Percentiles rank a stretch among this genome's conserved stretches.
These are phyloP conservation scores for Thecaphora frezii DNA, from an alignment of 1,284 basidiomycete species.

Conservation along the genomic window DNA sequence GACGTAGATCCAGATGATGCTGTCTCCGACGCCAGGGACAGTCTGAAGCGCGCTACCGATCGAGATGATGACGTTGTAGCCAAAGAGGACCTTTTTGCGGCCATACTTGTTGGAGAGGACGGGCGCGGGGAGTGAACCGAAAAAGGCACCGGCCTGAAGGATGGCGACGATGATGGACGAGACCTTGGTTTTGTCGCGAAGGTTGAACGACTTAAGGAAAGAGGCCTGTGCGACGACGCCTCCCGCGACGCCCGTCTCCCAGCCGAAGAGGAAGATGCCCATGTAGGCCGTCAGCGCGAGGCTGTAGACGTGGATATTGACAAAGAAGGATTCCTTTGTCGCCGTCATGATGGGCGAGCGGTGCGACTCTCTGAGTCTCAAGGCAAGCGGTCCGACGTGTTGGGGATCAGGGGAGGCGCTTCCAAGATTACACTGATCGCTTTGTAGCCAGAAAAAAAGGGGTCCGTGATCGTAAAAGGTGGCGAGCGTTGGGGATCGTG, in stretches of 20 bases:
- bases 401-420: no score
- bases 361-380: no score
- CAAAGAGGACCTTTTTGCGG: constrained; percentile 7
- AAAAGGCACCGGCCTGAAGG: constrained; percentile 11
- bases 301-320: constrained; percentile 49
- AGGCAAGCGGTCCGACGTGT: no score
- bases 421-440: no score
- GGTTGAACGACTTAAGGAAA: constrained; percentile 69
- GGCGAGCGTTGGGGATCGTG: no score
- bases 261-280: constrained; percentile 78
- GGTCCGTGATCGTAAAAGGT: no score
- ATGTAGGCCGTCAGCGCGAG: constrained; percentile 73
- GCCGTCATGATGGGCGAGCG: no score
- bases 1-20: constrained; percentile 3
- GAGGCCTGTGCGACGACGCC: constrained; percentile 69
- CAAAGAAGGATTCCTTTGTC: constrained; percentile 3
- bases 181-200: constrained; percentile 61
- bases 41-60: constrained; percentile 5
- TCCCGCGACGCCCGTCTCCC: constrained; percentile 68
- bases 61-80: constrained; percentile 3
- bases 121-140: constrained; percentile 5
- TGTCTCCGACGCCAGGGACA: constrained; percentile 2
- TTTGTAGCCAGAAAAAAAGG: no score
- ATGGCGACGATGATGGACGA: constrained; percentile 8
- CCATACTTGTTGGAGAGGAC: constrained; percentile 7